Conservation (phyloP, 768 basidiomycete species). For the Coprinellus micaceus region DNA sequence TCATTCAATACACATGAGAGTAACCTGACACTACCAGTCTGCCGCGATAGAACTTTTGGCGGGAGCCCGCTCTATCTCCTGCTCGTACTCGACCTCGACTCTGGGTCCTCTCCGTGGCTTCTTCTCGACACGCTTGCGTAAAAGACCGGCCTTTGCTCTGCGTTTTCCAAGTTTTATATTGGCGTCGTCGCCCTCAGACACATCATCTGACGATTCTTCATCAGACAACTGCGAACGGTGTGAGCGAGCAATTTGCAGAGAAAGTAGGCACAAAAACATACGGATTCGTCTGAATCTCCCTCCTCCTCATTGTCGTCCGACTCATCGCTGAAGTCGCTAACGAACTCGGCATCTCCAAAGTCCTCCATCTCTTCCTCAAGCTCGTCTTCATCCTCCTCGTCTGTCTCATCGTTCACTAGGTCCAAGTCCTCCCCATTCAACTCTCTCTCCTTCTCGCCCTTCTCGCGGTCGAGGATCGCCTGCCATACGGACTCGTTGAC, state of each 20-base stretch:
- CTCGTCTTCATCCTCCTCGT: slow-evolving; percentile 61
- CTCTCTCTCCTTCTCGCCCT: slow-evolving; percentile 45
- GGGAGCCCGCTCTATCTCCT: slow-evolving; percentile 74
- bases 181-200: slow-evolving; percentile 33
- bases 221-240: slow-evolving; percentile 15
- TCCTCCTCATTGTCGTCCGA: slow-evolving; percentile 11
- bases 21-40: slow-evolving; percentile 41
- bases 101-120: slow-evolving; percentile 68
- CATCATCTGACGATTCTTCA: slow-evolving; percentile 42
- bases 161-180: slow-evolving; percentile 62
- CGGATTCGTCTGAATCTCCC: not conserved
- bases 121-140: slow-evolving; percentile 55
- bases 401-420: slow-evolving; percentile 44
- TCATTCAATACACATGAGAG: not conserved
- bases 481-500: slow-evolving; percentile 98
- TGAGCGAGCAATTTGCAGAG: too few species aligned
- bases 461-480: slow-evolving; percentile 82
- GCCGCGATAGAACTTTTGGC: slow-evolving; percentile 49
- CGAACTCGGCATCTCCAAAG: slow-evolving; percentile 67
- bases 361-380: slow-evolving; percentile 48
- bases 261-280: not conserved
- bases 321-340: slow-evolving; percentile 63
- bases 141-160: slow-evolving; percentile 49
- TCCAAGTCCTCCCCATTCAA: slow-evolving; percentile 59
- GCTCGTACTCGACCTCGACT: slow-evolving; percentile 96